Evolutionary conservation across 2,329 filamentous ascomycete genomes (phyloP).

Genomic region (Chaetomium globosum): DNA sequence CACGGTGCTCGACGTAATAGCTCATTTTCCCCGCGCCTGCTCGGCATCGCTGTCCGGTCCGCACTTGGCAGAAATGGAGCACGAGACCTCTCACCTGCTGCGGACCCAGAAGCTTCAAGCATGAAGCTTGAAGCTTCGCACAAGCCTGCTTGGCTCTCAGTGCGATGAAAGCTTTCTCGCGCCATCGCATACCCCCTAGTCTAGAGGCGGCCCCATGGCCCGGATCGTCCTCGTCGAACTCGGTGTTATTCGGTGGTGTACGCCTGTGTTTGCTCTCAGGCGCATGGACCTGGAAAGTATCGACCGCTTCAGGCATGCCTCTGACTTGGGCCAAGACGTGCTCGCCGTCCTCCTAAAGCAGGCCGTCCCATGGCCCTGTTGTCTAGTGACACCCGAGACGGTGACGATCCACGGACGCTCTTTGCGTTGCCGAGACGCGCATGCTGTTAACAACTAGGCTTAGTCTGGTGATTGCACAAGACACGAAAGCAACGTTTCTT

Average conservation of each 20-base stretch:
- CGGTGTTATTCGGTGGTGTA: background rate
- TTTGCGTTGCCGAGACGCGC: constrained; percentile 7
- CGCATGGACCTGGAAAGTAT: background rate
- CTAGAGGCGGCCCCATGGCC: background rate
- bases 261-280: background rate
- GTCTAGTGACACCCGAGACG: background rate
- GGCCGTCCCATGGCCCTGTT: background rate
- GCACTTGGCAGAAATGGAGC: background rate
- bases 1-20: constrained; percentile 9
- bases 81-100: constrained; percentile 12
- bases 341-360: background rate
- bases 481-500: background rate
- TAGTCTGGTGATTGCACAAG: background rate
- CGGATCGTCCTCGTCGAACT: background rate
- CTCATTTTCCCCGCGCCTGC: background rate
- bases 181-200: background rate
- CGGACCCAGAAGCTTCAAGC: background rate
- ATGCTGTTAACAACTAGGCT: constrained; percentile 4
- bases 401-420: background rate
- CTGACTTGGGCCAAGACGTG: background rate
- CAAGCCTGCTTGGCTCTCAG: background rate
- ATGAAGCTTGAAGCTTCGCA: background rate
- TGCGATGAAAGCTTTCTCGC: background rate
- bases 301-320: background rate
- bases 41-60: background rate